Conservation (phyloP, 768 basidiomycete genomes). For the Panaeolus papilionaceus region DNA sequence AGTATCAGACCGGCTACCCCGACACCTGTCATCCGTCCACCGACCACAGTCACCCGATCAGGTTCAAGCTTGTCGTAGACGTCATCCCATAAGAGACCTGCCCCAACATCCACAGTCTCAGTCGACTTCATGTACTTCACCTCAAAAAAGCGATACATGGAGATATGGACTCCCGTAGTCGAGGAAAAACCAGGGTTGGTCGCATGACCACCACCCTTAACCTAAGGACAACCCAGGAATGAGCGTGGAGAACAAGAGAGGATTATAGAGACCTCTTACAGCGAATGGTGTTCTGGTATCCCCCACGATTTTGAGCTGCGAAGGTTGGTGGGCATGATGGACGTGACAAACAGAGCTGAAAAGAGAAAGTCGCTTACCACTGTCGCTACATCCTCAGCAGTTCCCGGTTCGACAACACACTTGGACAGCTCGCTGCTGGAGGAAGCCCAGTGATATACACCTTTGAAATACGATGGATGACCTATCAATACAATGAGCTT, state of each 20-base stretch:
- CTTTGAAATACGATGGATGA: neutral
- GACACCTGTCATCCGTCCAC: constrained; percentile 62
- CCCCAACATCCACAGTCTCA: constrained; percentile 48
- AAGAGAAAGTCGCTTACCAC: neutral
- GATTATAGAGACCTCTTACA: neutral
- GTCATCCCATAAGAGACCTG: constrained; percentile 68
- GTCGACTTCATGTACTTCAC: constrained; percentile 46
- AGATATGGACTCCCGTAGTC: constrained; percentile 63
- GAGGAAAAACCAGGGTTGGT: constrained; percentile 65
- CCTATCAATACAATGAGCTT: neutral
- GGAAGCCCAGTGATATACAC: neutral
- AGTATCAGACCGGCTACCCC: constrained; percentile 66
- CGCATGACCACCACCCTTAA: constrained; percentile 68
- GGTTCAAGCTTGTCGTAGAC: constrained; percentile 59
- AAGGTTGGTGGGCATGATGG: too few relatives aligned
- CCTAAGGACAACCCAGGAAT: constrained; percentile 34
- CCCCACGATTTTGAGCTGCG: neutral
- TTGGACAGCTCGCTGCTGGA: constrained; percentile 5
- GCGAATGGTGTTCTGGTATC: neutral
- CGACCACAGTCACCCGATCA: constrained; percentile 58
- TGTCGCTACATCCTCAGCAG: neutral
- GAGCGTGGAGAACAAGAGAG: too few relatives aligned
- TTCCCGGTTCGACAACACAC: neutral
- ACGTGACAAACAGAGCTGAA: too few relatives aligned
- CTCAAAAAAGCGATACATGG: constrained; percentile 54